Evolutionary conservation across 148 eudicot genomes (phyloP), one percentile per base, ranked within the genome.

Genomic region (Chenopodium album): DNA sequence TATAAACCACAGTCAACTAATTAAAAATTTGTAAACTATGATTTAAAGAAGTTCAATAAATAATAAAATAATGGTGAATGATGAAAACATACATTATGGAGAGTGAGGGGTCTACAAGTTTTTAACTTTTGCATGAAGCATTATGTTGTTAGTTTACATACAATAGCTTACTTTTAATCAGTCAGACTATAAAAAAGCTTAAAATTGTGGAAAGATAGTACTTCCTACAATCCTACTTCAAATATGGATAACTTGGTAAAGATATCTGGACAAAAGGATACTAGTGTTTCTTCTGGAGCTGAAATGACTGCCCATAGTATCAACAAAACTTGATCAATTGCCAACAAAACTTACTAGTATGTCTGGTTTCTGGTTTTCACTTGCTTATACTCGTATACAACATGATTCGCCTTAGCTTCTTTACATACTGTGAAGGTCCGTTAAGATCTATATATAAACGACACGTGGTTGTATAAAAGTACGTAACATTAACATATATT

Each of bases 251-350:
- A 31, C 17, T 50, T 78, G 46, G 62, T 47, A 47, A 48, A 17
- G 8, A 50, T 63, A 79, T 50, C 22, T 70, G 26, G 74, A 78
- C 47, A 70, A 47, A 74, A 41, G 56, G 37, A 48, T 47, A 12
- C 13, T 26, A 47, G 77, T 26, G 62, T 22, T 68, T 79, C 75
- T 48, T 52, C 37, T 79, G 65, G 26, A 50, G 52, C 32, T 62
- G 41, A 62, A 62, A 32, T 66, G 79, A 66, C 50, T 81, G 74
- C 74, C 72, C 74, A 76, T 75, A 85, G 90, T 88, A 83, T 86
- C 76, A 16, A 59, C 3, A 4, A 16, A 76, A 56, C 13, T 9
- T 31, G 5, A 50, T 1, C 54, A 50, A 11, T 59, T 59, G 26
- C 9, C 26, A 62, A 7, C 28, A 59, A 13, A 59, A 20, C 17